Evolutionary conservation across 2,329 filamentous ascomycete genomes (phyloP).

Genomic region (Aurifilum marmelostoma): DNA sequence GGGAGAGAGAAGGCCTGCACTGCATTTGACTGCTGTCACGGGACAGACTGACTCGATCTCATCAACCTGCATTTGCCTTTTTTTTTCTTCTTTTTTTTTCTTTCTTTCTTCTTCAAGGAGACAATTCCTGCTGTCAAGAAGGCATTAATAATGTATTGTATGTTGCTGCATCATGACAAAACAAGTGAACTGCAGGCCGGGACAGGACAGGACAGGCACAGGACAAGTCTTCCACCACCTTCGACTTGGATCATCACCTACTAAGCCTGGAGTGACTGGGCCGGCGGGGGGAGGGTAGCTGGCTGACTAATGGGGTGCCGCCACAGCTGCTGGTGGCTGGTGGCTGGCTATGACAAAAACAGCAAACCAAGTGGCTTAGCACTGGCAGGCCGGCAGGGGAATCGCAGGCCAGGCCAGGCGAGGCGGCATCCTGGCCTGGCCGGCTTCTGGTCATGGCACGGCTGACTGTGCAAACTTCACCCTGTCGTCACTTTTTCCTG

Average conservation of each 20-base stretch:
- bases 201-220: not conserved
- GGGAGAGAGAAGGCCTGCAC: too few species aligned
- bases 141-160: not conserved
- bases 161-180: too few species aligned
- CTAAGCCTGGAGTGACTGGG: too few species aligned
- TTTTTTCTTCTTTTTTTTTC: not conserved
- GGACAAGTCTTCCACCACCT: not conserved
- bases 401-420: not conserved
- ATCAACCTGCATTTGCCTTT: not conserved
- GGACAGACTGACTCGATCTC: not conserved
- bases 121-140: not conserved
- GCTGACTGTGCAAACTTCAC: slow-evolving; percentile 18
- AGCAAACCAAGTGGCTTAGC: not conserved
- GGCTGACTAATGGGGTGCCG: not conserved
- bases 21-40: not conserved
- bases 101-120: not conserved
- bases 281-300: not conserved
- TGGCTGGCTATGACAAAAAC: not conserved
- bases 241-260: not conserved
- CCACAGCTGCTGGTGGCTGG: not conserved
- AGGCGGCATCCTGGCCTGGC: not conserved
- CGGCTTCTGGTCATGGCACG: not conserved
- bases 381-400: not conserved
- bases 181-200: not conserved
- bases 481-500: slow-evolving; percentile 9